These are phyloP conservation scores for Paragyromitra xinjiangensis DNA, from an alignment of 495 filamentous ascomycete genomes.

Conservation along the genomic window DNA sequence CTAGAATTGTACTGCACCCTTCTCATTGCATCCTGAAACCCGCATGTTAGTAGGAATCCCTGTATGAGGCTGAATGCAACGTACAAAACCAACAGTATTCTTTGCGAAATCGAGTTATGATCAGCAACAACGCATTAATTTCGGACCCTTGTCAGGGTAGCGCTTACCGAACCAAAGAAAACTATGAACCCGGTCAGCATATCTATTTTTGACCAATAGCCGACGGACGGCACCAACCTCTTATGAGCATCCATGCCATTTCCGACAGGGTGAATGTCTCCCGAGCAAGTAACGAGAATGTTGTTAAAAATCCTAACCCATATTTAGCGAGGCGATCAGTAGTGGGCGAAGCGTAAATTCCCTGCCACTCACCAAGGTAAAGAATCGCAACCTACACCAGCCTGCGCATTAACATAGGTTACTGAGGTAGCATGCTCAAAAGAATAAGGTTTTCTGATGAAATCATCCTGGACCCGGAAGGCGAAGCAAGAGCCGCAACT, in stretches of 20 bases:
- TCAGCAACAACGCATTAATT: constrained; percentile 59
- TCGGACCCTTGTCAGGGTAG: constrained; percentile 58
- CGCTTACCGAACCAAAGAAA: constrained; percentile 68
- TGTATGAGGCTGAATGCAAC: constrained; percentile 59
- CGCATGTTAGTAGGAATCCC: constrained; percentile 40
- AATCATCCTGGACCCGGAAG: not conserved
- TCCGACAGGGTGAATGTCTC: constrained; percentile 74
- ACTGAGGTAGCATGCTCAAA: constrained; percentile 18
- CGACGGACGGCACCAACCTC: constrained; percentile 66
- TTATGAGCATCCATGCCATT: constrained; percentile 88
- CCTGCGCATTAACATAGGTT: constrained; percentile 26
- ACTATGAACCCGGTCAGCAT: constrained; percentile 51
- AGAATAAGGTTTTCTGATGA: constrained; percentile 23
- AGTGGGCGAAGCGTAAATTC: constrained; percentile 21
- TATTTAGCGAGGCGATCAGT: constrained; percentile 54
- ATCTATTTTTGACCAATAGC: constrained; percentile 46
- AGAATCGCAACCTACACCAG: constrained; percentile 69
- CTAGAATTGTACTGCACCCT: constrained; percentile 63
- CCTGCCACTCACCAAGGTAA: constrained; percentile 68
- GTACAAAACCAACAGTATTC: constrained; percentile 82
- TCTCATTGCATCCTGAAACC: constrained; percentile 61
- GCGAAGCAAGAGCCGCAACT: constrained; percentile 43
- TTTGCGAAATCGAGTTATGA: constrained; percentile 50
- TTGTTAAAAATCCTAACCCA: constrained; percentile 82
- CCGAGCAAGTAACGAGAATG: constrained; percentile 86